Percentiles rank a stretch among this genome's conserved stretches.
Evolutionary conservation across 495 filamentous ascomycete species (phyloP).

Genomic region (Aspergillus egyptiacus): DNA sequence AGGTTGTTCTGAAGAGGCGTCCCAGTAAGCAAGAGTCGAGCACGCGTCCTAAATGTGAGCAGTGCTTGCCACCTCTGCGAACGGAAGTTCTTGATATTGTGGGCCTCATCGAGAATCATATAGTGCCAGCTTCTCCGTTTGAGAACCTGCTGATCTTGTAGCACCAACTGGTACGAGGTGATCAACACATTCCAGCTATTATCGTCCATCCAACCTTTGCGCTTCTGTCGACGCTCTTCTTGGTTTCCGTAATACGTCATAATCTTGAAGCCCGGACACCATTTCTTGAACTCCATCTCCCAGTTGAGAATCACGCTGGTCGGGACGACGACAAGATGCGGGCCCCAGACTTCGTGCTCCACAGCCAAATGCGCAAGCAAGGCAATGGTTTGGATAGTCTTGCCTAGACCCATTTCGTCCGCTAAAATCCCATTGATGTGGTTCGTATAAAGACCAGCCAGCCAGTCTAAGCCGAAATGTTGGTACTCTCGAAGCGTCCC

Average conservation of each 20-base stretch:
- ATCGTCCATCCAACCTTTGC: conserved; percentile 83
- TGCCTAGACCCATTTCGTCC: conserved; percentile 98
- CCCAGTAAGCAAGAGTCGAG: conserved; percentile 84
- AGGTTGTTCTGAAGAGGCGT: conserved; percentile 97
- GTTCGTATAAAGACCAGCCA: conserved; percentile 85
- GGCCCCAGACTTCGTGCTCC: conserved; percentile 87
- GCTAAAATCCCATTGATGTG: conserved; percentile 97
- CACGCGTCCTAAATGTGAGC: conserved; percentile 81
- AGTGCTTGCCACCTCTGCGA: conserved; percentile 94
- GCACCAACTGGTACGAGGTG: conserved; percentile 92
- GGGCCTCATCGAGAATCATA: conserved; percentile 96
- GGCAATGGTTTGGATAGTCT: conserved; percentile 98
- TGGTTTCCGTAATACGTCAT: conserved; percentile 92
- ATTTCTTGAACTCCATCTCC: conserved; percentile 99
- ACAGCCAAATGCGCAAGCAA: conserved; percentile 90
- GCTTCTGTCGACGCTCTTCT: conserved; percentile 86
- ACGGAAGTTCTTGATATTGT: conserved; percentile 99
- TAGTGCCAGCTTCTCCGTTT: conserved; percentile 94
- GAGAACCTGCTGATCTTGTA: conserved; percentile 89
- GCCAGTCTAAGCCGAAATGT: conserved; percentile 93
- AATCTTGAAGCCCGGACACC: conserved; percentile 97
- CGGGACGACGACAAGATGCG: conserved; percentile 92
- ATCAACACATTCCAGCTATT: conserved; percentile 95
- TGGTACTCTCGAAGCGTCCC: conserved; percentile 95
- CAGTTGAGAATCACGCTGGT: conserved; percentile 99